Evolutionary conservation across 1,284 basidiomycete genomes (phyloP).

Genomic region (Fistulina hepatica): DNA sequence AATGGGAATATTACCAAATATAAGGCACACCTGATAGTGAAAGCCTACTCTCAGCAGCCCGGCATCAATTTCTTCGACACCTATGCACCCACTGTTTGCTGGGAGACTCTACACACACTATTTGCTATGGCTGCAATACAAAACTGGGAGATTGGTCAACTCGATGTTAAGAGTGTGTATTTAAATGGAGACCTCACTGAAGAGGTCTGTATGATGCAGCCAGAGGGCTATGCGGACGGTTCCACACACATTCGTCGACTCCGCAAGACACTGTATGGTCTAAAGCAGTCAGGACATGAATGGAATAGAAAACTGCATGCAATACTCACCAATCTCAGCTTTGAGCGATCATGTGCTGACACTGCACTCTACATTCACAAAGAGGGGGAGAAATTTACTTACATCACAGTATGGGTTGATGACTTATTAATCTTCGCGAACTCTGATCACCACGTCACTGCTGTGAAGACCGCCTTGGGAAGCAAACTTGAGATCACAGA

Average conservation of each 20-base stretch:
- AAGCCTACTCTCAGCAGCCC: slow-evolving; percentile 3
- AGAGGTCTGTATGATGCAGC: background rate
- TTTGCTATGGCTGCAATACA: slow-evolving; percentile 1
- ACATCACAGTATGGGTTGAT: slow-evolving; percentile 3
- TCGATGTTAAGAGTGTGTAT: too few relatives aligned
- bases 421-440: slow-evolving; percentile 4
- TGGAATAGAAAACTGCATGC: slow-evolving; percentile 2
- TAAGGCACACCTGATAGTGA: slow-evolving; percentile 4
- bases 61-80: slow-evolving; percentile 4
- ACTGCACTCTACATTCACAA: slow-evolving; percentile 1
- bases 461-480: background rate
- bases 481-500: slow-evolving; percentile 2
- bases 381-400: background rate
- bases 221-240: background rate
- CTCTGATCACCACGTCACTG: background rate
- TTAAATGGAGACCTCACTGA: slow-evolving; percentile 1
- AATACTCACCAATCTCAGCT: slow-evolving; percentile 3
- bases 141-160: slow-evolving; percentile 1
- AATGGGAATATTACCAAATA: slow-evolving; percentile 1
- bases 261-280: slow-evolving; percentile 1
- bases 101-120: background rate
- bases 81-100: slow-evolving; percentile 1
- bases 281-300: slow-evolving; percentile 4
- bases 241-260: slow-evolving; percentile 1
- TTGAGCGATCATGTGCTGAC: background rate